A percentile compares a stretch with the other conserved stretches of the same genome.
These are phyloP conservation scores for Saccharomyces pastorianus DNA, from an alignment of 1,139 yeast genomes.

Conservation along the genomic window DNA sequence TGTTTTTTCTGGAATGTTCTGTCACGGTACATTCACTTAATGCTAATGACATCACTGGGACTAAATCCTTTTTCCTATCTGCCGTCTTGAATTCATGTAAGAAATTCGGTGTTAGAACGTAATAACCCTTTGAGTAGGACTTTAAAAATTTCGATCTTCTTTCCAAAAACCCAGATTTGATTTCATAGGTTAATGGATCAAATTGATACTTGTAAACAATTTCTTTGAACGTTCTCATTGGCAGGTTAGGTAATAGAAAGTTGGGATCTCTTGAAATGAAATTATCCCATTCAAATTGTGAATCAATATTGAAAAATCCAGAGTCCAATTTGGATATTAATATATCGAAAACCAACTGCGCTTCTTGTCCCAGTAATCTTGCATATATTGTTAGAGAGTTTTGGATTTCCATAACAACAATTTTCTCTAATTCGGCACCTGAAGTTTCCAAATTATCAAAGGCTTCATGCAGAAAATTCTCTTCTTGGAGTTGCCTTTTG, in stretches of 20 bases:
- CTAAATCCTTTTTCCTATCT: constrained; percentile 72
- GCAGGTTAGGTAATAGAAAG: constrained; percentile 66
- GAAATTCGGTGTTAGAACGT: constrained; percentile 78
- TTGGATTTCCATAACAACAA: constrained; percentile 79
- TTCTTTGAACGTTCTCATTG: constrained; percentile 57
- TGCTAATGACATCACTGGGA: constrained; percentile 77
- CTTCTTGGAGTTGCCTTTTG: constrained; percentile 68
- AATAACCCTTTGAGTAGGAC: constrained; percentile 83
- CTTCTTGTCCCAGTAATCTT: constrained; percentile 55
- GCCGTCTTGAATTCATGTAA: constrained; percentile 82
- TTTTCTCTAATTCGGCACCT: constrained; percentile 81
- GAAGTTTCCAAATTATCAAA: constrained; percentile 76
- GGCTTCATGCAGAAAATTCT: constrained; percentile 79
- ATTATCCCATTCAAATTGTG: constrained; percentile 80
- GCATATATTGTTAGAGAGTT: constrained; percentile 68
- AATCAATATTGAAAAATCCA: constrained; percentile 70
- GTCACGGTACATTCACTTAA: constrained; percentile 77
- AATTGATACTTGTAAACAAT: constrained; percentile 58
- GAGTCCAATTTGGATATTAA: constrained; percentile 58
- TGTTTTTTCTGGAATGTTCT: constrained; percentile 59
- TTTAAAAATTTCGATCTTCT: constrained; percentile 83
- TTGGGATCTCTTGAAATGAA: constrained; percentile 66
- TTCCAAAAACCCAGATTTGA: constrained; percentile 75
- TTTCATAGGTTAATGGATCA: constrained; percentile 63
- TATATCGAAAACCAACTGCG: constrained; percentile 55